Percentiles rank a stretch among this genome's conserved stretches.
Evolutionary conservation across 2,329 filamentous ascomycete species (phyloP).

Genomic region (Dryadomyces quercivorus): DNA sequence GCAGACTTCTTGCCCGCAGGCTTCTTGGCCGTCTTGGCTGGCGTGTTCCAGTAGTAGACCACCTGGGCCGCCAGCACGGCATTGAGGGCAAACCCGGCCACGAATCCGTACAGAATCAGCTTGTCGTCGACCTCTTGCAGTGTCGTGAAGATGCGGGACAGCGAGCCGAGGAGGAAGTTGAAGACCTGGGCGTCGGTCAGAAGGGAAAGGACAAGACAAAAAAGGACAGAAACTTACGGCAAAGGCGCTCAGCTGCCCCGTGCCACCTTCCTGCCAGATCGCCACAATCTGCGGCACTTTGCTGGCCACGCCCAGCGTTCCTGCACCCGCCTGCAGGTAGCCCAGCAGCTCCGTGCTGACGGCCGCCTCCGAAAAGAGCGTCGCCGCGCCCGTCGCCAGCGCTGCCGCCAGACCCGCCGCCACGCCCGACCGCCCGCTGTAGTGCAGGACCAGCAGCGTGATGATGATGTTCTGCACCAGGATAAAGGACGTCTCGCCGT

Average conservation of each 20-base stretch:
- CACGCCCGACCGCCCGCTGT: conserved; percentile 52
- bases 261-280: conserved; percentile 74
- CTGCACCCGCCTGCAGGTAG: conserved; percentile 74
- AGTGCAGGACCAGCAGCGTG: conserved; percentile 73
- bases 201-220: background rate
- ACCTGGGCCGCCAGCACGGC: conserved; percentile 78
- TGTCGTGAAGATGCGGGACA: conserved; percentile 94
- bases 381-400: conserved; percentile 55
- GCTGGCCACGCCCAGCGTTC: conserved; percentile 70
- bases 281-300: conserved; percentile 90
- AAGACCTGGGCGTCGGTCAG: conserved; percentile 56
- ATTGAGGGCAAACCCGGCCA: conserved; percentile 86
- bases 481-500: conserved; percentile 88
- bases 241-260: conserved; percentile 92
- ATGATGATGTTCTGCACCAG: conserved; percentile 87
- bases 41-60: conserved; percentile 87
- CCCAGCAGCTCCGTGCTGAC: conserved; percentile 57
- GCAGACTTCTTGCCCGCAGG: conserved; percentile 8
- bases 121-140: conserved; percentile 95
- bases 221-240: conserved; percentile 41
- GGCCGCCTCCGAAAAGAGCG: conserved; percentile 56
- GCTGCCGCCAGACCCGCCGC: conserved; percentile 71
- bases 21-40: conserved; percentile 19
- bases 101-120: conserved; percentile 87
- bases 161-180: conserved; percentile 89